These are phyloP conservation scores for Anisodus tanguticus DNA, from an alignment of 257 asterid species.

Conservation along the genomic window DNA sequence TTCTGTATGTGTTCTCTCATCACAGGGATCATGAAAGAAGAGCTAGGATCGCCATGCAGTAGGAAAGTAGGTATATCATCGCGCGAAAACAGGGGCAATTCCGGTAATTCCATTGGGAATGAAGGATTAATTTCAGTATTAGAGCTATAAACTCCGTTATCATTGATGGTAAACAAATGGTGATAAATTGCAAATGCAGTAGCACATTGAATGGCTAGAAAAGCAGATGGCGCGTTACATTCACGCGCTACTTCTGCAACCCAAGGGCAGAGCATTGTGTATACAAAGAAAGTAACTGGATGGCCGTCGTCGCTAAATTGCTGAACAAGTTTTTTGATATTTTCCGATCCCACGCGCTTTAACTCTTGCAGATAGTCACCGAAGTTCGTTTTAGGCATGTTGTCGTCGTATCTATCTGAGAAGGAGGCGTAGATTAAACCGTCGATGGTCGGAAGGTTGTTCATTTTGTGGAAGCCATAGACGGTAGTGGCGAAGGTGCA, in stretches of 20 bases:
- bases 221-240: slow-evolving; percentile 49
- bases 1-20: slow-evolving; percentile 54
- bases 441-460: not conserved
- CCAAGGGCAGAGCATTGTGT: slow-evolving; percentile 66
- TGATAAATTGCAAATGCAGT: slow-evolving; percentile 56
- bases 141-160: slow-evolving; percentile 31
- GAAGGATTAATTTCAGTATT: not conserved
- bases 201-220: slow-evolving; percentile 77
- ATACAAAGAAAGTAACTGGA: slow-evolving; percentile 54
- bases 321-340: slow-evolving; percentile 35
- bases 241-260: slow-evolving; percentile 58
- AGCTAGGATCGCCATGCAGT: slow-evolving; percentile 25
- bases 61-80: slow-evolving; percentile 64
- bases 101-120: slow-evolving; percentile 49
- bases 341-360: slow-evolving; percentile 40
- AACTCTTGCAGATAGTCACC: slow-evolving; percentile 34
- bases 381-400: slow-evolving; percentile 37
- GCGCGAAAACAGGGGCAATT: slow-evolving; percentile 45
- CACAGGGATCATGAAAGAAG: slow-evolving; percentile 30
- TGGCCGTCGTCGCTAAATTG: slow-evolving; percentile 37
- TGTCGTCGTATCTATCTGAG: slow-evolving; percentile 65
- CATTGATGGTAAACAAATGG: slow-evolving; percentile 56
- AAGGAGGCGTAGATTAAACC: slow-evolving; percentile 52
- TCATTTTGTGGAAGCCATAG: slow-evolving; percentile 47
- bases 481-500: slow-evolving; percentile 62